A percentile compares a stretch with the other conserved stretches of the same genome.
phyloP scores from a whole-genome alignment of 257 asterid species.

The Fraxinus pennsylvanica region DNA sequence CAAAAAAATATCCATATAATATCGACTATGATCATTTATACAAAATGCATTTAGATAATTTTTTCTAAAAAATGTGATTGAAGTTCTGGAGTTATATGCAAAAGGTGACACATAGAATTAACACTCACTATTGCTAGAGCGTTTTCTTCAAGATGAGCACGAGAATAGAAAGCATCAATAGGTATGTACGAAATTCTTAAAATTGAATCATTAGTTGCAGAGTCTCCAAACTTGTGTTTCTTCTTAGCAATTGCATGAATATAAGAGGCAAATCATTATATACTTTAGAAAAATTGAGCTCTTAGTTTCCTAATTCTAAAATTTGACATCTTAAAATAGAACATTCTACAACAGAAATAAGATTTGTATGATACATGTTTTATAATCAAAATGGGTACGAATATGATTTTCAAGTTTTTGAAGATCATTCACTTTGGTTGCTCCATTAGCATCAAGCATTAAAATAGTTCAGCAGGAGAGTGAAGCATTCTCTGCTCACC shows the following conservation, averaged over 20 bases:
- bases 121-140: slow-evolving; percentile 88
- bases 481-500: slow-evolving; percentile 93
- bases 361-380: slow-evolving; percentile 20
- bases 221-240: slow-evolving; percentile 50
- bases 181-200: slow-evolving; percentile 70
- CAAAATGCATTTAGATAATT: too few species aligned
- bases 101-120: slow-evolving; percentile 13
- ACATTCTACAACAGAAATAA: slow-evolving; percentile 8
- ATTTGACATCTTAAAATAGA: slow-evolving; percentile 8
- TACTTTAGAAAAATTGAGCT: slow-evolving; percentile 21
- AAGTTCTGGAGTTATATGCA: not conserved
- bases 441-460: slow-evolving; percentile 99
- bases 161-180: slow-evolving; percentile 90
- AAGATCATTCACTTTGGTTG: slow-evolving; percentile 84
- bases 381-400: slow-evolving; percentile 31
- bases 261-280: slow-evolving; percentile 56
- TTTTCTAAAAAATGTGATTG: too few species aligned
- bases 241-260: slow-evolving; percentile 72
- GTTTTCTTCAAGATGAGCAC: slow-evolving; percentile 98
- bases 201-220: slow-evolving; percentile 52
- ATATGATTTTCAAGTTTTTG: slow-evolving; percentile 98
- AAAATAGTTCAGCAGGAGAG: slow-evolving; percentile 91
- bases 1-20: too few species aligned
- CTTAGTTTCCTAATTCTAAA: not conserved
- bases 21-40: too few species aligned